These are phyloP conservation scores for Kalmanozyma brasiliensis DNA, from an alignment of 1,284 basidiomycete genomes.

Conservation along the genomic window DNA sequence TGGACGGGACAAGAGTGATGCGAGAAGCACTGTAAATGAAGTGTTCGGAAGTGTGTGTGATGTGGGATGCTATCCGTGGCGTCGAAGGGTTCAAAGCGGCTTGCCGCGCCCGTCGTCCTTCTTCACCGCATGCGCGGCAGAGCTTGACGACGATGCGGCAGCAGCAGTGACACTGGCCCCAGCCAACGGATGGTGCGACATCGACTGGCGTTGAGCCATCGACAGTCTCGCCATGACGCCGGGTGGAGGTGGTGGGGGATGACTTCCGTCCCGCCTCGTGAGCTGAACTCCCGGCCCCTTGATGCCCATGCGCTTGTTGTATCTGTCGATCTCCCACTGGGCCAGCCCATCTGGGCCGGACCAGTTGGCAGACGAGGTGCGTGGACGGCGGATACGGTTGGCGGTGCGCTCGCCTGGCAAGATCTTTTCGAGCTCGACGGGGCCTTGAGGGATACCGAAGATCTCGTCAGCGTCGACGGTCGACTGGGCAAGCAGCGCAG, in stretches of 20 bases:
- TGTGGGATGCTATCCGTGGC: background rate
- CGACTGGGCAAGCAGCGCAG: slow-evolving; percentile 54
- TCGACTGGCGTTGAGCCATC: slow-evolving; percentile 29
- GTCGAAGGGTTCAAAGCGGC: slow-evolving; percentile 1
- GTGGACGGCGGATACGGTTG: slow-evolving; percentile 50
- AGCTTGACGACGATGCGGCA: background rate
- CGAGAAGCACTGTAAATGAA: no score
- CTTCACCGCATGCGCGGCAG: background rate
- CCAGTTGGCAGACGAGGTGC: slow-evolving; percentile 64
- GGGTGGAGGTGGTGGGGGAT: slow-evolving; percentile 29
- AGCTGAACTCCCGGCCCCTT: slow-evolving; percentile 39
- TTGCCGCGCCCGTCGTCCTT: slow-evolving; percentile 23
- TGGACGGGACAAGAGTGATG: no score
- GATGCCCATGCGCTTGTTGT: slow-evolving; percentile 65
- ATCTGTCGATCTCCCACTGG: slow-evolving; percentile 65
- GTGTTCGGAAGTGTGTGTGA: no score
- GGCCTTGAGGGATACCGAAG: slow-evolving; percentile 63
- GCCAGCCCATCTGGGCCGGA: slow-evolving; percentile 57
- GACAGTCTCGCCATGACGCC: slow-evolving; percentile 34
- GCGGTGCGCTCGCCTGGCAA: slow-evolving; percentile 49
- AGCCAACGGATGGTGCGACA: slow-evolving; percentile 18
- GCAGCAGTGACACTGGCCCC: background rate
- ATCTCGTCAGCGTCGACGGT: slow-evolving; percentile 63
- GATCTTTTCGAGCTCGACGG: slow-evolving; percentile 60
- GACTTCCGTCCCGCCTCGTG: slow-evolving; percentile 24